phyloP scores from a whole-genome alignment of 2,329 filamentous ascomycete species.

The Trichoderma endophyticum region DNA sequence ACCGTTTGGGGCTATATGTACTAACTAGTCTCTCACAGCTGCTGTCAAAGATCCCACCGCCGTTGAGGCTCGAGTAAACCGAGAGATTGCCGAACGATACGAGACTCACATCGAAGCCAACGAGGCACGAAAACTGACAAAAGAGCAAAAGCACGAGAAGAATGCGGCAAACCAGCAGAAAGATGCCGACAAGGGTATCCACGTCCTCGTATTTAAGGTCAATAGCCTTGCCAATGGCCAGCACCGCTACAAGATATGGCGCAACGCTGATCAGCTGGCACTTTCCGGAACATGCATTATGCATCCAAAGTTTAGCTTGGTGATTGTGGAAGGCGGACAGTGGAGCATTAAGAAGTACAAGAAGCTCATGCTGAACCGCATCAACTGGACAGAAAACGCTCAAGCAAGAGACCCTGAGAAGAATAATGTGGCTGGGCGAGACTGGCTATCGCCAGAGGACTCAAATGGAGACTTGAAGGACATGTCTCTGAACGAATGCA shows the following conservation, averaged over 20 bases:
- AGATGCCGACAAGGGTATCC: conserved; percentile 82
- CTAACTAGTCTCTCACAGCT: conserved; percentile 31
- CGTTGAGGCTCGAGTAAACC: conserved; percentile 89
- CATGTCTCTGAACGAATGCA: conserved; percentile 76
- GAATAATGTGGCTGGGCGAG: conserved; percentile 59
- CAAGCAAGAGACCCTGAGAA: conserved; percentile 61
- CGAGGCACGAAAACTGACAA: conserved; percentile 80
- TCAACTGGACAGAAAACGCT: conserved; percentile 91
- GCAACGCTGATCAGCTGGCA: conserved; percentile 85
- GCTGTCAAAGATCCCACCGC: conserved; percentile 94
- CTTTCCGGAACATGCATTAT: conserved; percentile 90
- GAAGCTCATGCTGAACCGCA: conserved; percentile 89
- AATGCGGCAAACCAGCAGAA: conserved; percentile 77
- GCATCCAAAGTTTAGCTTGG: conserved; percentile 82
- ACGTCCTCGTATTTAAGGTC: conserved; percentile 85
- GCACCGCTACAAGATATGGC: conserved; percentile 87
- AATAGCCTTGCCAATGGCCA: conserved; percentile 86
- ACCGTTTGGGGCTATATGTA: not conserved
- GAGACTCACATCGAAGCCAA: conserved; percentile 75
- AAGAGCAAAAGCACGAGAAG: conserved; percentile 84
- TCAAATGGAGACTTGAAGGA: conserved; percentile 77
- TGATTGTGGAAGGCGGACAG: conserved; percentile 87
- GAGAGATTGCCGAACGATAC: conserved; percentile 84
- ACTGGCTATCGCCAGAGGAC: conserved; percentile 78
- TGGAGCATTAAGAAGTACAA: conserved; percentile 82